Conservation (phyloP, 2,329 filamentous ascomycete genomes). For the Mycosphaerella arachidis region DNA sequence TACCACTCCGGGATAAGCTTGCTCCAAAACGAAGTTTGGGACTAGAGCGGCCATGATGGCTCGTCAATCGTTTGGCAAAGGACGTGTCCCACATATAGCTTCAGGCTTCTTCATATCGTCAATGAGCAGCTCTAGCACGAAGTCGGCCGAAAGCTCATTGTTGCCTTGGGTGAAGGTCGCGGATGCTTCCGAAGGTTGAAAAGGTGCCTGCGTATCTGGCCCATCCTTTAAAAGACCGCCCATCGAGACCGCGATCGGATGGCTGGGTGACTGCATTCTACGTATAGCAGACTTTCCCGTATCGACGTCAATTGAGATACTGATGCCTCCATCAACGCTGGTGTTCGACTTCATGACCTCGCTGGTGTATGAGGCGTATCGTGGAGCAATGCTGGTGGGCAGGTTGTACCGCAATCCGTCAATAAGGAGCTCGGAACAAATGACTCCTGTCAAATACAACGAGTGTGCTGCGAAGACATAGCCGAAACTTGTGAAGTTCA, state of each 20-base stretch:
- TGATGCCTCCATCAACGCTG: conserved; percentile 40
- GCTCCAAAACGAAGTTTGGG: conserved; percentile 61
- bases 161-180: conserved; percentile 54
- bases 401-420: conserved; percentile 67
- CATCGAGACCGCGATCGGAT: conserved; percentile 62
- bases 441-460: background rate
- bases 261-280: conserved; percentile 61
- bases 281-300: conserved; percentile 57
- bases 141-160: conserved; percentile 58
- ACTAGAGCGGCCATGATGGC: conserved; percentile 69
- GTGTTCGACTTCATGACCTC: conserved; percentile 28
- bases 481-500: background rate
- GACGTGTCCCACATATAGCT: conserved; percentile 63
- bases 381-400: conserved; percentile 61
- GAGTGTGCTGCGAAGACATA: background rate
- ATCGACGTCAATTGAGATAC: conserved; percentile 56
- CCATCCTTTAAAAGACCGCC: conserved; percentile 51
- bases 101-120: conserved; percentile 58
- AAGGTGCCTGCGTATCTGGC: conserved; percentile 34
- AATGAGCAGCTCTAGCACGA: conserved; percentile 61
- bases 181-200: conserved; percentile 57
- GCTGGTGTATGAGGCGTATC: conserved; percentile 54
- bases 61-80: conserved; percentile 55
- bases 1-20: conserved; percentile 58
- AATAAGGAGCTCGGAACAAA: conserved; percentile 35